These are phyloP conservation scores for Drechslerella coelobrocha DNA, from an alignment of 2,329 filamentous ascomycete genomes.

Conservation along the genomic window DNA sequence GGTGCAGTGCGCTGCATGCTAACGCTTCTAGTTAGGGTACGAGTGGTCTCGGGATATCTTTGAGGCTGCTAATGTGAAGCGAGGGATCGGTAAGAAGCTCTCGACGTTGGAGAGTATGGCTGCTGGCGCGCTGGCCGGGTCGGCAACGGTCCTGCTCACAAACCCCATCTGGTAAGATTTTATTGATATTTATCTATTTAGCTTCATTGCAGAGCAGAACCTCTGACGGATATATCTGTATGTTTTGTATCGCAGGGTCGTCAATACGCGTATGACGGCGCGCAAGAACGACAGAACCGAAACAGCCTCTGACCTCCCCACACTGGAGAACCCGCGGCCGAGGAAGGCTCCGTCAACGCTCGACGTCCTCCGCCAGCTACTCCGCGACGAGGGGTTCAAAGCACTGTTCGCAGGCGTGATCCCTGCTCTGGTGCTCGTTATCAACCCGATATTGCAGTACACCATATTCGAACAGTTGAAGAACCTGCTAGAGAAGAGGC, in stretches of 20 bases:
- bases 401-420: slow-evolving; percentile 91
- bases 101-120: slow-evolving; percentile 94
- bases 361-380: slow-evolving; percentile 77
- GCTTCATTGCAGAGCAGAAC: neutral
- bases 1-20: neutral
- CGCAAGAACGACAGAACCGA: slow-evolving; percentile 68
- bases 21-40: slow-evolving; percentile 68
- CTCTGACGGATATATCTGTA: neutral
- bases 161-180: slow-evolving; percentile 86
- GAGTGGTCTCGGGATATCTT: slow-evolving; percentile 93
- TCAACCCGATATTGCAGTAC: slow-evolving; percentile 98
- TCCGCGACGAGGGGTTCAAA: slow-evolving; percentile 81
- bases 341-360: slow-evolving; percentile 73
- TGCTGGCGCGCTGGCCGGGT: slow-evolving; percentile 89
- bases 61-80: slow-evolving; percentile 75
- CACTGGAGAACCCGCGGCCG: slow-evolving; percentile 56
- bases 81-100: slow-evolving; percentile 69
- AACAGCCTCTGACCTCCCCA: slow-evolving; percentile 56
- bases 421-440: slow-evolving; percentile 89
- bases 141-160: slow-evolving; percentile 90
- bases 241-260: slow-evolving; percentile 62
- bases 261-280: slow-evolving; percentile 98
- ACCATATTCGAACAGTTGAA: slow-evolving; percentile 99
- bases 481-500: slow-evolving; percentile 79
- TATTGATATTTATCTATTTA: neutral